Evolutionary conservation across 768 basidiomycete genomes (phyloP).

Genomic region (Boletellus sp.): DNA sequence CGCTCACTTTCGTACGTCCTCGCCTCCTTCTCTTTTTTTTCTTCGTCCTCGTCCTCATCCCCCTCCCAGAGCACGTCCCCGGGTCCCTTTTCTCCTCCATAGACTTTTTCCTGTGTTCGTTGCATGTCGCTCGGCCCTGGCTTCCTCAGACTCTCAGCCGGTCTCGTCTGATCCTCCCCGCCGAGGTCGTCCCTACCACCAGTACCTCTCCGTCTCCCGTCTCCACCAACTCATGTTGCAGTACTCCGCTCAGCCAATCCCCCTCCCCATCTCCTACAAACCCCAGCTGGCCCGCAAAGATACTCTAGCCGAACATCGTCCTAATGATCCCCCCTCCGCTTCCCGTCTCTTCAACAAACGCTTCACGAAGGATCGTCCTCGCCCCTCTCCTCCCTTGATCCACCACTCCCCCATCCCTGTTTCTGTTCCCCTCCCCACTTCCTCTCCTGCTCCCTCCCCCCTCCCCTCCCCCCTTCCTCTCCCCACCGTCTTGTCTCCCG

Average conservation of each 20-base stretch:
- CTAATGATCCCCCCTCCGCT: slow-evolving; percentile 27
- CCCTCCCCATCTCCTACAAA: slow-evolving; percentile 32
- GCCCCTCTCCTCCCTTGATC: slow-evolving; percentile 14
- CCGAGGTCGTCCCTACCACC: slow-evolving; percentile 33
- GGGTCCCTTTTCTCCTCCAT: slow-evolving; percentile 1
- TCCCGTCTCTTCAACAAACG: slow-evolving; percentile 35
- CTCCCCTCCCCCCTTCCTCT: slow-evolving; percentile 29
- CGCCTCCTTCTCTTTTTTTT: slow-evolving; percentile 1
- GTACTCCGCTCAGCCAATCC: slow-evolving; percentile 38
- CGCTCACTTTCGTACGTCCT: slow-evolving; percentile 20
- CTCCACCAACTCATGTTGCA: slow-evolving; percentile 54
- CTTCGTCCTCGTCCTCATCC: not conserved
- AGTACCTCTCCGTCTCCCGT: slow-evolving; percentile 28
- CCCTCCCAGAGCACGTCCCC: slow-evolving; percentile 1
- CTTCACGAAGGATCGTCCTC: slow-evolving; percentile 31
- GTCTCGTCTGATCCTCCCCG: slow-evolving; percentile 52
- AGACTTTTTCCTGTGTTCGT: slow-evolving; percentile 8
- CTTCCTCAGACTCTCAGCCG: slow-evolving; percentile 31
- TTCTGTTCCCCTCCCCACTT: slow-evolving; percentile 14
- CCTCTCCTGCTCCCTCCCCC: slow-evolving; percentile 20
- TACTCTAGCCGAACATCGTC: slow-evolving; percentile 25
- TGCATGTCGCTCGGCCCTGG: slow-evolving; percentile 30
- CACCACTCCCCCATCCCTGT: slow-evolving; percentile 17
- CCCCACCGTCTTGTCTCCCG: slow-evolving; percentile 30
- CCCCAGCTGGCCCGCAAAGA: slow-evolving; percentile 29